Percentiles rank a stretch among this genome's conserved stretches.
phyloP scores from a whole-genome alignment of 495 filamentous ascomycete genomes.

The Hypomontagnella monticulosa region DNA sequence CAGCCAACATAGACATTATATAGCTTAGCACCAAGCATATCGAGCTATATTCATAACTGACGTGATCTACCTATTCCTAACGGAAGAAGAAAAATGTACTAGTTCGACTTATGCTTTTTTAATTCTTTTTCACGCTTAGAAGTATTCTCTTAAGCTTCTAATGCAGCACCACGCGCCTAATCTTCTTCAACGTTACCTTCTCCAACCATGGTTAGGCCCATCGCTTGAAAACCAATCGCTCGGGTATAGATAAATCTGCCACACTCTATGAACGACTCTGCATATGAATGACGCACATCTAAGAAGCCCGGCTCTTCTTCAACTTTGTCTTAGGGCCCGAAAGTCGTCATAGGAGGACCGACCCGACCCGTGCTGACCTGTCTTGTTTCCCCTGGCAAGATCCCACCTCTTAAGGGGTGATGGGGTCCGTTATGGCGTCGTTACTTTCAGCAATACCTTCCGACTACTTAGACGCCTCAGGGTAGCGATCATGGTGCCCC shows the following conservation, averaged over 20 bases:
- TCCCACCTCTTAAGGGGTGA: constrained; percentile 12
- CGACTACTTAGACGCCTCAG: constrained; percentile 10
- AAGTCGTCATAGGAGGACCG: constrained; percentile 16
- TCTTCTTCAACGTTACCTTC: constrained; percentile 37
- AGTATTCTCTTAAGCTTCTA: constrained; percentile 36
- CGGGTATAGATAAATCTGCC: constrained; percentile 40
- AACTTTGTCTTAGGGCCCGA: constrained; percentile 25
- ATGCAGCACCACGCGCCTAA: constrained; percentile 38
- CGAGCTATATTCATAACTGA: background rate
- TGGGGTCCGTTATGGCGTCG: constrained; percentile 14
- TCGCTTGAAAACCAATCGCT: constrained; percentile 38
- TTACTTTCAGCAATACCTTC: constrained; percentile 23
- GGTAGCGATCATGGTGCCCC: constrained; percentile 18
- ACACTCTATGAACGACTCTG: constrained; percentile 29
- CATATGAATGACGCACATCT: constrained; percentile 39
- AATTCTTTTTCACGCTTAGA: constrained; percentile 19
- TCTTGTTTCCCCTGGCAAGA: constrained; percentile 10
- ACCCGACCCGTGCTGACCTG: constrained; percentile 24
- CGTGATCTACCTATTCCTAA: background rate
- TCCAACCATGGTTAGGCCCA: constrained; percentile 33
- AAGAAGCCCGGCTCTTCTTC: constrained; percentile 34
- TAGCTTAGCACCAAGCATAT: too few relatives aligned
- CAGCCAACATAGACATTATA: too few relatives aligned
- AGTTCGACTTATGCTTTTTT: background rate
- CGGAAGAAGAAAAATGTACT: background rate